A percentile compares a stretch with the other conserved stretches of the same genome.
Evolutionary conservation across 345 rosid species (phyloP).

Genomic region (Heritiera littoralis): DNA sequence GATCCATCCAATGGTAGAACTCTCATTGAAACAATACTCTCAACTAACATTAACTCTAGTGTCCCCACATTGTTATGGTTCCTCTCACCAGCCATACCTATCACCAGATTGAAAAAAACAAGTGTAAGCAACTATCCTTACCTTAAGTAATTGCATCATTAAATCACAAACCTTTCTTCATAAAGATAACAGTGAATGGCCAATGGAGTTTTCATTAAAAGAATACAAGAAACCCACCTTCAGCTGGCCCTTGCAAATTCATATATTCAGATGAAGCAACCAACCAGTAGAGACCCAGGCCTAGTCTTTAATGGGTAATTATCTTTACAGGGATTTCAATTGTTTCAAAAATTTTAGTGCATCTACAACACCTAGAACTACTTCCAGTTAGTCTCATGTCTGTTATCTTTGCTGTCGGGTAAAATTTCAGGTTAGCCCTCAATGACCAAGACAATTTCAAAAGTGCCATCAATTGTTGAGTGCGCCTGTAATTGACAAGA

Average conservation of each 20-base stretch:
- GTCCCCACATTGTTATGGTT: conserved; percentile 16
- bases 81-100: conserved; percentile 30
- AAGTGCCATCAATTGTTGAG: neutral
- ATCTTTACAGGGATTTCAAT: conserved; percentile 20
- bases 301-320: conserved; percentile 14
- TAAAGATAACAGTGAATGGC: conserved; percentile 23
- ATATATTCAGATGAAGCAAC: conserved; percentile 21
- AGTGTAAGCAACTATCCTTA: neutral
- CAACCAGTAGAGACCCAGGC: conserved; percentile 14
- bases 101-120: conserved; percentile 10
- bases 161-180: conserved; percentile 24
- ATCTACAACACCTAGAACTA: conserved; percentile 23
- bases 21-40: conserved; percentile 16
- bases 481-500: neutral
- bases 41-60: conserved; percentile 21
- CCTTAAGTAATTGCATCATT: conserved; percentile 20
- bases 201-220: conserved; percentile 21
- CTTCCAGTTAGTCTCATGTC: conserved; percentile 9
- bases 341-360: conserved; percentile 10
- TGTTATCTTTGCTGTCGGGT: conserved; percentile 25
- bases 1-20: conserved; percentile 12
- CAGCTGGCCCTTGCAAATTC: neutral
- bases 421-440: conserved; percentile 19
- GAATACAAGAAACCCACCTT: neutral
- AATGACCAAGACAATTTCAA: neutral